Percentiles rank a stretch among this genome's conserved stretches.
phyloP scores from a whole-genome alignment of 352 stramenopile species.

The Thraustotheca clavata region DNA sequence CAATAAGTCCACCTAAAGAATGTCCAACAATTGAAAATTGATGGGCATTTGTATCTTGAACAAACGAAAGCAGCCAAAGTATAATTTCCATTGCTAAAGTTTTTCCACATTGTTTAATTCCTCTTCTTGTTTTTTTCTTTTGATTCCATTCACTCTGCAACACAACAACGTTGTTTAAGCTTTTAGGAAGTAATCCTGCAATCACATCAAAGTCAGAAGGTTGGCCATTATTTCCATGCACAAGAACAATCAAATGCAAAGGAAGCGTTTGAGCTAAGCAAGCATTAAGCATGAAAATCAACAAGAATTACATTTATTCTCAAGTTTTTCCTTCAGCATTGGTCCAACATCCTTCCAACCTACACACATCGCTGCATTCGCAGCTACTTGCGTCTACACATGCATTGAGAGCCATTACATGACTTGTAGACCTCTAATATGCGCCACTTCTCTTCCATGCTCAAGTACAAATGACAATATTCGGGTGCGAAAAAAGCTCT shows the following conservation, averaged over 20 bases:
- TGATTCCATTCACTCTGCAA: conserved; percentile 60
- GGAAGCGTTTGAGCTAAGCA: conserved; percentile 26
- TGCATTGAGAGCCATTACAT: background rate
- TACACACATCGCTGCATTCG: too few relatives aligned
- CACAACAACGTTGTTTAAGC: conserved; percentile 51
- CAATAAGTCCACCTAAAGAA: conserved; percentile 70
- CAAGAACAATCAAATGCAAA: conserved; percentile 64
- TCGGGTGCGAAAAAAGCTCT: too few relatives aligned
- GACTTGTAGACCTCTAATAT: too few relatives aligned
- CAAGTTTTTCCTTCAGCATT: too few relatives aligned
- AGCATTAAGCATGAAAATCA: background rate
- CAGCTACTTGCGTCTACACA: background rate
- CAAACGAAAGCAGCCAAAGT: conserved; percentile 41
- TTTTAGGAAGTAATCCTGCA: conserved; percentile 31
- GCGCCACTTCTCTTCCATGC: background rate
- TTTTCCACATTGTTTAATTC: conserved; percentile 52
- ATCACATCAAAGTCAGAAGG: conserved; percentile 61
- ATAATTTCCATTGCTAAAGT: conserved; percentile 60
- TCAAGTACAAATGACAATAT: too few relatives aligned
- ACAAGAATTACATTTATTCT: background rate
- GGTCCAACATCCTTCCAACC: too few relatives aligned
- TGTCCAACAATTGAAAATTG: conserved; percentile 63
- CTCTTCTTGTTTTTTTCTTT: conserved; percentile 41
- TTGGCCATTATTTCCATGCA: conserved; percentile 77
- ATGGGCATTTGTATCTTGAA: conserved; percentile 32